phyloP scores from a whole-genome alignment of 2,329 filamentous ascomycete genomes.

The Ophiostoma piceae region DNA sequence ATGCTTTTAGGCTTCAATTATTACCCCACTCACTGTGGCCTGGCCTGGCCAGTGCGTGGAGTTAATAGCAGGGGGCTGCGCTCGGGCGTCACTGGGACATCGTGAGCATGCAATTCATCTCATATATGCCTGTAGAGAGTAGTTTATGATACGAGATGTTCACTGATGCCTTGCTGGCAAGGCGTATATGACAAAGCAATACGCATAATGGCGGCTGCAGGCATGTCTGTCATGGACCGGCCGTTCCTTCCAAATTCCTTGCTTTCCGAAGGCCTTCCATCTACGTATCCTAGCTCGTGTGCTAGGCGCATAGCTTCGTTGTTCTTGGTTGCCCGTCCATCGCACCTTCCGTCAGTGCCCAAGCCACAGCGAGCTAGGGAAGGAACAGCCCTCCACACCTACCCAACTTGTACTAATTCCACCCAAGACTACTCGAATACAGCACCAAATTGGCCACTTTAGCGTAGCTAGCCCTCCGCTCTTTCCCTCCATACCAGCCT shows the following conservation, averaged over 20 bases:
- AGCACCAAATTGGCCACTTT: background rate
- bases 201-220: background rate
- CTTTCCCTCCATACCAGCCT: constrained; percentile 10
- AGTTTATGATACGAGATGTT: background rate
- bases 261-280: constrained; percentile 2
- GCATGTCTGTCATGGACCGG: background rate
- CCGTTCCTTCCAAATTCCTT: constrained; percentile 1
- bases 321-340: background rate
- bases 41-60: background rate
- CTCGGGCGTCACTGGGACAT: constrained; percentile 4
- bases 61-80: constrained; percentile 2
- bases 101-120: background rate
- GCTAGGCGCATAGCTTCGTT: constrained; percentile 8
- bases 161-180: background rate
- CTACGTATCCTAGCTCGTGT: background rate
- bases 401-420: background rate
- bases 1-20: constrained; percentile 11
- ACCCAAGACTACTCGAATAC: background rate
- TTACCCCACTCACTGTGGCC: background rate
- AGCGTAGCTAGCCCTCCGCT: background rate
- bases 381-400: constrained; percentile 5
- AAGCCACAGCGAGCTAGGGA: background rate
- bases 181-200: background rate
- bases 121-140: background rate
- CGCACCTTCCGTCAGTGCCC: constrained; percentile 8